phyloP scores from a whole-genome alignment of 2,329 filamentous ascomycete genomes.

The Monilinia fructicola region DNA sequence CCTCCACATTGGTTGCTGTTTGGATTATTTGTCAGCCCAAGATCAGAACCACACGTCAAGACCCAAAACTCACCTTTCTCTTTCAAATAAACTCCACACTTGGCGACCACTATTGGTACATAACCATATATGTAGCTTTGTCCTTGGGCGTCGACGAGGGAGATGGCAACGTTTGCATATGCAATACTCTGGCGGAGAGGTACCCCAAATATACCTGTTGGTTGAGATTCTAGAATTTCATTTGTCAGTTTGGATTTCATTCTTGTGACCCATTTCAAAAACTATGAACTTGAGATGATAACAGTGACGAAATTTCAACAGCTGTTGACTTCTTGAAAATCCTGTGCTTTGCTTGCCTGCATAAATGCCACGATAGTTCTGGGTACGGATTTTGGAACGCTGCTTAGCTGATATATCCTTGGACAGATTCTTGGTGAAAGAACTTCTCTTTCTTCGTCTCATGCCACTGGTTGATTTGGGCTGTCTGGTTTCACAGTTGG shows the following conservation, averaged over 20 bases:
- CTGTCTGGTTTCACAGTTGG: constrained; percentile 7
- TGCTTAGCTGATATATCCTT: constrained; percentile 22
- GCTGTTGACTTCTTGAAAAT: background rate
- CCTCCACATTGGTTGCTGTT: constrained; percentile 86
- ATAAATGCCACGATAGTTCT: background rate
- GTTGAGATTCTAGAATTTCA: constrained; percentile 36
- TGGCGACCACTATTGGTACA: constrained; percentile 96
- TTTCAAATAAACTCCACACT: constrained; percentile 95
- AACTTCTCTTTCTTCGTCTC: constrained; percentile 13
- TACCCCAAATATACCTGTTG: constrained; percentile 87
- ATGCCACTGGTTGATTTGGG: constrained; percentile 1
- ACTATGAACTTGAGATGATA: constrained; percentile 1
- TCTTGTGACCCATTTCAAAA: constrained; percentile 8
- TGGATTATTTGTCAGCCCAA: constrained; percentile 21
- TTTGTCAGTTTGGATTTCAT: constrained; percentile 30
- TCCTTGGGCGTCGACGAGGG: constrained; percentile 85
- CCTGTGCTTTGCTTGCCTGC: constrained; percentile 1
- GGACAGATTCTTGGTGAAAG: background rate
- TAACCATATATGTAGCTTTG: constrained; percentile 98
- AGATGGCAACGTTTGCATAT: constrained; percentile 98
- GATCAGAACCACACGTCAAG: constrained; percentile 12
- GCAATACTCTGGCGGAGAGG: constrained; percentile 91
- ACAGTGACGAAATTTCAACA: constrained; percentile 7
- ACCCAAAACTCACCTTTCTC: constrained; percentile 74
- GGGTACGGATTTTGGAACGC: constrained; percentile 4